Percentiles rank a stretch among this genome's conserved stretches.
Evolutionary conservation across 2,329 filamentous ascomycete species (phyloP).

Genomic region (Fonsecaea pedrosoi): DNA sequence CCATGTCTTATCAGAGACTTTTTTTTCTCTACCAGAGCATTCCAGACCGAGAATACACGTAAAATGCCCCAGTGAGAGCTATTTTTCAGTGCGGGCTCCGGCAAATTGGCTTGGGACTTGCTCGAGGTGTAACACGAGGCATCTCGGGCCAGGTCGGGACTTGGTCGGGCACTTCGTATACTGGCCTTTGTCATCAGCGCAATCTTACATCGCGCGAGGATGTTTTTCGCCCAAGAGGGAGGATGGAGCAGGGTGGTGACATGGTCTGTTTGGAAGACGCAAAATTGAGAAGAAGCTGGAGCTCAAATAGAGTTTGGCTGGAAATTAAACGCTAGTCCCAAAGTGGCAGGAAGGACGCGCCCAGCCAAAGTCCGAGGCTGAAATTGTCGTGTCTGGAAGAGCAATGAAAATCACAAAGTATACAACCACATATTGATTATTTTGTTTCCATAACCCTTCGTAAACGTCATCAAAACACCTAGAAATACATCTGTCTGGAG

Average conservation of each 20-base stretch:
- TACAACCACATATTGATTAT: not conserved
- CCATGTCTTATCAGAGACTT: not conserved
- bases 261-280: slow-evolving; percentile 1
- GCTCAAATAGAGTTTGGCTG: slow-evolving; percentile 13
- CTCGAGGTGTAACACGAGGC: not conserved
- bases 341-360: not conserved
- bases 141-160: not conserved
- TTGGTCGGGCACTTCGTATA: not conserved
- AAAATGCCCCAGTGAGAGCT: not conserved
- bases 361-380: not conserved
- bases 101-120: not conserved
- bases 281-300: not conserved
- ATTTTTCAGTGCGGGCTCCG: not conserved
- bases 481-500: slow-evolving; percentile 15
- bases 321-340: slow-evolving; percentile 17
- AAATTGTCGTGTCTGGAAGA: not conserved
- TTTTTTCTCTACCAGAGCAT: not conserved
- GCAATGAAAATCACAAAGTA: not conserved
- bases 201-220: not conserved
- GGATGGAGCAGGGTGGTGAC: slow-evolving; percentile 1
- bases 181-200: not conserved
- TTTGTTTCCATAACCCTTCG: slow-evolving; percentile 10
- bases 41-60: not conserved
- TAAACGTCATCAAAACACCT: slow-evolving; percentile 10
- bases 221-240: not conserved